Conservation (phyloP, 2,329 filamentous ascomycete genomes). For the Talaromyces piceae region DNA sequence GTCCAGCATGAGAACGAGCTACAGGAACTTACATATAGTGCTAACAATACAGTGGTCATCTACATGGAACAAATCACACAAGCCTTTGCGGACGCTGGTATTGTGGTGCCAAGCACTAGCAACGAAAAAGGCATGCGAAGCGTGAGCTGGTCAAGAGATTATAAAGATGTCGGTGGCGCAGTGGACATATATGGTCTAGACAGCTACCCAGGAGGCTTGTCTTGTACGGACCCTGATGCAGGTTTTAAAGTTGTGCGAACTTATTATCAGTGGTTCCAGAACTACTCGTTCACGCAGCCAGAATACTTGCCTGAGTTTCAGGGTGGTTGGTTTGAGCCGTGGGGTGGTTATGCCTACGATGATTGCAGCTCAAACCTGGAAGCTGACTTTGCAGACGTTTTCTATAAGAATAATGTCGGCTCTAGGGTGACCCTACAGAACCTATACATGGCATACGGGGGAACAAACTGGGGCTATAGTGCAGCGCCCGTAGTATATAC, state of each 20-base stretch:
- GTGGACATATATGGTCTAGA: slow-evolving; percentile 63
- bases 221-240: slow-evolving; percentile 43
- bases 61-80: slow-evolving; percentile 67
- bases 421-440: slow-evolving; percentile 63
- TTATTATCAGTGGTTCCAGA: slow-evolving; percentile 53
- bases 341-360: slow-evolving; percentile 64
- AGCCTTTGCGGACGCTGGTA: slow-evolving; percentile 59
- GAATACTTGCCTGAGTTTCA: slow-evolving; percentile 55
- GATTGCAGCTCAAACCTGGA: slow-evolving; percentile 60
- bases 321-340: slow-evolving; percentile 64
- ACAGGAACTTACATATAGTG: slow-evolving; percentile 42
- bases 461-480: slow-evolving; percentile 77
- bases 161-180: slow-evolving; percentile 45
- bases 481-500: slow-evolving; percentile 61
- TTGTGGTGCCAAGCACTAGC: slow-evolving; percentile 66
- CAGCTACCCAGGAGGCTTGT: slow-evolving; percentile 45
- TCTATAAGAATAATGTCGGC: slow-evolving; percentile 68
- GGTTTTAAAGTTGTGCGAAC: slow-evolving; percentile 46
- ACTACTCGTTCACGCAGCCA: slow-evolving; percentile 49
- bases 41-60: slow-evolving; percentile 54
- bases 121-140: slow-evolving; percentile 63
- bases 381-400: slow-evolving; percentile 65
- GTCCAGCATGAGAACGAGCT: slow-evolving; percentile 82
- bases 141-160: slow-evolving; percentile 52
- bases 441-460: slow-evolving; percentile 71